Conservation (phyloP, 2,329 filamentous ascomycete genomes). For the Phaeoacremonium minimum region DNA sequence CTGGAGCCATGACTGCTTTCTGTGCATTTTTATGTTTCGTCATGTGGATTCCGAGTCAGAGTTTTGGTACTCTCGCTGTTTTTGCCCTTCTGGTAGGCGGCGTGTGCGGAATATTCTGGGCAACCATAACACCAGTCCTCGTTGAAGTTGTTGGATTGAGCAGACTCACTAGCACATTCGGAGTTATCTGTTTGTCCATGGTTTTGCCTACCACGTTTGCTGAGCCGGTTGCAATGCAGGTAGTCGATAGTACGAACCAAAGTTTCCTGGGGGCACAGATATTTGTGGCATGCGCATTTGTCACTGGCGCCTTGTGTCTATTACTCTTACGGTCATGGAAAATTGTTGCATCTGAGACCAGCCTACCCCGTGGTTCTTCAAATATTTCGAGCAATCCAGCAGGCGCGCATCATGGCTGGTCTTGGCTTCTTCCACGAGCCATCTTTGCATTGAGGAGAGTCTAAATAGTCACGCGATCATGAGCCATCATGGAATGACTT, state of each 20-base stretch:
- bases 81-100: constrained; percentile 55
- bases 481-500: no score
- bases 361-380: no score
- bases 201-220: constrained; percentile 48
- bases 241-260: constrained; percentile 34
- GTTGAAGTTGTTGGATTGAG: constrained; percentile 58
- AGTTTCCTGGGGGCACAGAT: constrained; percentile 55
- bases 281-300: constrained; percentile 58
- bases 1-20: constrained; percentile 47
- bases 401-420: no score
- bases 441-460: no score
- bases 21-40: constrained; percentile 54
- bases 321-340: constrained; percentile 58
- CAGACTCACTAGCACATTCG: constrained; percentile 51
- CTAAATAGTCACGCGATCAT: no score
- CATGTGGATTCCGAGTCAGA: constrained; percentile 57
- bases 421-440: no score
- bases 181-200: constrained; percentile 55
- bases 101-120: constrained; percentile 57
- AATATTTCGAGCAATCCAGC: no score
- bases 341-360: no score
- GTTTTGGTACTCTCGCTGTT: constrained; percentile 52
- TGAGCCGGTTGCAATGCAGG: constrained; percentile 47
- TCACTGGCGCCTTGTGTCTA: constrained; percentile 48
- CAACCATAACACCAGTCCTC: constrained; percentile 51